These are phyloP conservation scores for carrot (Daucus carota) DNA, from an alignment of 129 eudicot species.

Conservation along the genomic window DH1_v3.0 NC_030382.2:56717501-56718000, in stretches of 20 bases:
- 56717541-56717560: too few species aligned
- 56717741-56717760: background rate
- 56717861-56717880: background rate
- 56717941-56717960: too few species aligned
- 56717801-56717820: slow-evolving; percentile 24
- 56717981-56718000: too few species aligned
- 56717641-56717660: too few species aligned
- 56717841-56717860: background rate
- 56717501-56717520: too few species aligned
- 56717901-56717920: background rate
- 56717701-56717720: slow-evolving; percentile 11
- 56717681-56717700: background rate
- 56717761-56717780: slow-evolving; percentile 5
- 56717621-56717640: background rate
- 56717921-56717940: background rate
- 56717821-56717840: slow-evolving; percentile 1
- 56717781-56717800: background rate
- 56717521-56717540: too few species aligned
- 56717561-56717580: too few species aligned
- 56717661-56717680: background rate
- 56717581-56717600: too few species aligned
- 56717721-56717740: slow-evolving; percentile 20
- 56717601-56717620: too few species aligned
- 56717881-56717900: background rate
- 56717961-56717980: too few species aligned